These are phyloP conservation scores for Cystobasidium pallidum DNA, from an alignment of 1,284 basidiomycete genomes.

Conservation along the genomic window DNA sequence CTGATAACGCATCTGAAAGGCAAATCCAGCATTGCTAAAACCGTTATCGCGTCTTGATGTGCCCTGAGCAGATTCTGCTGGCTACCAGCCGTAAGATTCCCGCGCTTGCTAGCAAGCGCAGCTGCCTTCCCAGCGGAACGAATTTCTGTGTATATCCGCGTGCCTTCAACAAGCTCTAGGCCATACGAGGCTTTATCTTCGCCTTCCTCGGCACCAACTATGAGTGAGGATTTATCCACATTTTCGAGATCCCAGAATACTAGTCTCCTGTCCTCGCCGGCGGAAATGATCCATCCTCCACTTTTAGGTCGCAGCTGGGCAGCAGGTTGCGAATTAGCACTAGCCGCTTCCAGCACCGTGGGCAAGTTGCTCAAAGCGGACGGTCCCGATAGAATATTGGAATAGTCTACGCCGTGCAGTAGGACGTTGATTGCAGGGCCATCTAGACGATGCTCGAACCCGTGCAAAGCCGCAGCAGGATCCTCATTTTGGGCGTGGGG, in stretches of 20 bases:
- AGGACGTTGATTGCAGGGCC: constrained; percentile 20
- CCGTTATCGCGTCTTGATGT: constrained; percentile 82
- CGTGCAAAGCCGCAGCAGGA: constrained; percentile 31
- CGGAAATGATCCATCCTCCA: constrained; percentile 73
- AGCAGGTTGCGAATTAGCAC: background rate
- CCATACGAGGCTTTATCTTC: constrained; percentile 71
- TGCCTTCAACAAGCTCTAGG: constrained; percentile 11
- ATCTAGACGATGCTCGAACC: constrained; percentile 1
- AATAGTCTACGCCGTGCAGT: constrained; percentile 41
- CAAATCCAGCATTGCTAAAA: constrained; percentile 76
- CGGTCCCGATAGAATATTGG: background rate
- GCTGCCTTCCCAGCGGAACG: constrained; percentile 39
- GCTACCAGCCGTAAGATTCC: constrained; percentile 73
- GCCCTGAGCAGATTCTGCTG: constrained; percentile 75
- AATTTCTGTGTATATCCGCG: constrained; percentile 28
- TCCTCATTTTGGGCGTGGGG: background rate
- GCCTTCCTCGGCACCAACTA: constrained; percentile 72
- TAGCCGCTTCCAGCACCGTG: constrained; percentile 9
- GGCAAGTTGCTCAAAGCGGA: constrained; percentile 9
- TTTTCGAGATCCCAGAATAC: constrained; percentile 76
- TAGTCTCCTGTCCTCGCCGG: constrained; percentile 78
- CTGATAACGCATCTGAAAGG: constrained; percentile 85
- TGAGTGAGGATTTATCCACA: constrained; percentile 70
- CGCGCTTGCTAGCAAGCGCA: constrained; percentile 62
- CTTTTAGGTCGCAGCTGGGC: background rate